These are phyloP conservation scores for Sporothrix mexicana DNA, from an alignment of 2,329 filamentous ascomycete species.

Conservation along the genomic window DNA sequence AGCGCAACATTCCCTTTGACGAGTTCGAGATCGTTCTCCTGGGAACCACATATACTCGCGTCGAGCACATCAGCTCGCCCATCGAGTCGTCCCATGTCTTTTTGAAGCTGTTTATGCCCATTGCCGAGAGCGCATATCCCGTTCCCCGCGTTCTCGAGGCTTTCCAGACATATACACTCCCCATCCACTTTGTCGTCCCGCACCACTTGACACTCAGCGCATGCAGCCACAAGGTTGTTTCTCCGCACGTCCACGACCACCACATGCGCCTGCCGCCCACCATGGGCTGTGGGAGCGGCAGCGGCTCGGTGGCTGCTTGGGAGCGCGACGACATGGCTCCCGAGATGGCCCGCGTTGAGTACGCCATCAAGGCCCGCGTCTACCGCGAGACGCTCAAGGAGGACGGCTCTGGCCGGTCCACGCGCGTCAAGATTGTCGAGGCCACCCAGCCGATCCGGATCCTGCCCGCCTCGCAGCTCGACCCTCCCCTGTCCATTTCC, in stretches of 20 bases:
- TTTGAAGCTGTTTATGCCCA: conserved; percentile 62
- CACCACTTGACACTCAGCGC: conserved; percentile 62
- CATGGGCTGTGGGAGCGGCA: conserved; percentile 42
- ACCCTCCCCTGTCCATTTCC: conserved; percentile 58
- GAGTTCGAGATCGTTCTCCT: conserved; percentile 59
- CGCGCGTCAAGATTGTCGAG: conserved; percentile 41
- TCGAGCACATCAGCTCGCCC: conserved; percentile 58
- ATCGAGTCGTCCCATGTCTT: conserved; percentile 59
- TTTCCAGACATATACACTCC: conserved; percentile 56
- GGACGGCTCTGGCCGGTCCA: conserved; percentile 32
- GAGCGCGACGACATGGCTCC: conserved; percentile 61
- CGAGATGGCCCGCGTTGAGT: conserved; percentile 60
- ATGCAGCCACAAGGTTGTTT: conserved; percentile 57
- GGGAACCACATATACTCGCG: conserved; percentile 56
- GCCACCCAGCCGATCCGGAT: conserved; percentile 53
- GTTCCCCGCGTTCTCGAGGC: conserved; percentile 54
- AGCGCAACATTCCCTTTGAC: conserved; percentile 57
- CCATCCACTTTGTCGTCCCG: conserved; percentile 67
- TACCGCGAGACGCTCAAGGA: conserved; percentile 39
- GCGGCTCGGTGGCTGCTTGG: conserved; percentile 48
- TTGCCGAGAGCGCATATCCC: conserved; percentile 56
- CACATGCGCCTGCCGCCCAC: conserved; percentile 62
- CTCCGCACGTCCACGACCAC: conserved; percentile 55
- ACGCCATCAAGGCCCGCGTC: conserved; percentile 57
- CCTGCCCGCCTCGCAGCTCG: conserved; percentile 57